These are phyloP conservation scores for Jacaranda mimosifolia DNA, from an alignment of 257 asterid genomes.

Conservation along the genomic window DNA sequence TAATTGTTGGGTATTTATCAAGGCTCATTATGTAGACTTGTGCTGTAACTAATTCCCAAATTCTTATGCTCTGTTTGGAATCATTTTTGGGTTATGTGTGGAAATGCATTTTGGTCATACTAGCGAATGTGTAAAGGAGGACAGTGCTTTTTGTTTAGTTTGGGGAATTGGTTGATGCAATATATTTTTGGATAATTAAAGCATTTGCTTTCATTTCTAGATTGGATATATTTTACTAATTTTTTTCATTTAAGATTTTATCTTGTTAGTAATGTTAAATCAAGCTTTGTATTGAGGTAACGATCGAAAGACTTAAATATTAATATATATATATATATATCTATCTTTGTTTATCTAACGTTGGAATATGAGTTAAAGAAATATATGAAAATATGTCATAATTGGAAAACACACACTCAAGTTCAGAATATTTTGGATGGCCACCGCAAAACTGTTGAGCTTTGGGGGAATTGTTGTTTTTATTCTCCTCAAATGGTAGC, in stretches of 20 bases:
- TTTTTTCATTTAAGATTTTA: not conserved
- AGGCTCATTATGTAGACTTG: slow-evolving; percentile 16
- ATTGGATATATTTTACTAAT: not conserved
- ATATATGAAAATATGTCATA: no score
- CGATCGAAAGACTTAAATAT: no score
- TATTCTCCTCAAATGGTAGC: no score
- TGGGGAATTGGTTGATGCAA: not conserved
- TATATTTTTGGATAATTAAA: not conserved
- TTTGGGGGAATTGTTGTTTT: no score
- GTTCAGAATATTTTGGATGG: no score
- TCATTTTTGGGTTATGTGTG: not conserved
- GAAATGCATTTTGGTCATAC: not conserved
- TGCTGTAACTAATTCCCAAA: slow-evolving; percentile 29
- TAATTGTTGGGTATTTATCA: slow-evolving; percentile 18
- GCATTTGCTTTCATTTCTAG: not conserved
- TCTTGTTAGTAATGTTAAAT: not conserved
- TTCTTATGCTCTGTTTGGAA: not conserved
- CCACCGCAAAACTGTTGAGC: no score
- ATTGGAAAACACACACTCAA: no score
- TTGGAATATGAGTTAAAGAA: no score
- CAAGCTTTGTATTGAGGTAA: no score
- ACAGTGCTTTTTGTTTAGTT: not conserved
- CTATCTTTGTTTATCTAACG: no score
- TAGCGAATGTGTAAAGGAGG: not conserved
- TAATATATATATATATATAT: no score